These are phyloP conservation scores for Aspergillus avenaceus DNA, from an alignment of 495 filamentous ascomycete genomes.

Conservation along the genomic window DNA sequence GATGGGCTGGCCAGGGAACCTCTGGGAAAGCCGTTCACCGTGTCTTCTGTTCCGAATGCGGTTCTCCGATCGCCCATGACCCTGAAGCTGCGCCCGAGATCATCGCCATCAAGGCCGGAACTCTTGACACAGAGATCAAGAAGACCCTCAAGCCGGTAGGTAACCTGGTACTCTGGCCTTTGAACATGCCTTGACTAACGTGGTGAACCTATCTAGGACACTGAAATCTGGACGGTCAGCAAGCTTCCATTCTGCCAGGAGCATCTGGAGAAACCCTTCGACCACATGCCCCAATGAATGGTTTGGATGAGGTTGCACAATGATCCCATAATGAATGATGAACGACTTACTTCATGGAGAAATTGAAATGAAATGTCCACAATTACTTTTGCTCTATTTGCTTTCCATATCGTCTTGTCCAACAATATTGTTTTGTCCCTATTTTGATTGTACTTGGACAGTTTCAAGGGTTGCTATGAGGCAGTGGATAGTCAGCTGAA, in stretches of 20 bases:
- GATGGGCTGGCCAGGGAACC: conserved; percentile 48
- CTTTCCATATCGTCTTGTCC: too few relatives aligned
- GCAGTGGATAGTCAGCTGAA: too few relatives aligned
- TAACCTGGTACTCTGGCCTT: not conserved
- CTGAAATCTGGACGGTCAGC: conserved; percentile 64
- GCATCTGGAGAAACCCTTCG: conserved; percentile 54
- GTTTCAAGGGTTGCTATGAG: too few relatives aligned
- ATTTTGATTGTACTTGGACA: too few relatives aligned
- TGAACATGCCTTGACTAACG: not conserved
- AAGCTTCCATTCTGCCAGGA: conserved; percentile 69
- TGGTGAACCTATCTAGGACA: conserved; percentile 38
- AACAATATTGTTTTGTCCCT: too few relatives aligned
- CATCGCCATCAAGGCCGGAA: conserved; percentile 66
- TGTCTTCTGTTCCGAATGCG: conserved; percentile 65
- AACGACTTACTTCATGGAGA: not conserved
- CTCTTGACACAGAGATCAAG: conserved; percentile 58
- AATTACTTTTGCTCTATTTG: not conserved
- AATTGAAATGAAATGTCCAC: not conserved
- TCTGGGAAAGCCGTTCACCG: conserved; percentile 60
- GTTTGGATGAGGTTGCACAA: conserved; percentile 5
- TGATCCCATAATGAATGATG: conserved; percentile 7
- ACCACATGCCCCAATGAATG: conserved; percentile 49
- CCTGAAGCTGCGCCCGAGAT: conserved; percentile 63
- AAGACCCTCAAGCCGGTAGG: conserved; percentile 61
- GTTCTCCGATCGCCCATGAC: conserved; percentile 65